A percentile compares a stretch with the other conserved stretches of the same genome.
phyloP scores from a whole-genome alignment of 768 basidiomycete genomes.

The Boletus coccyginus region DNA sequence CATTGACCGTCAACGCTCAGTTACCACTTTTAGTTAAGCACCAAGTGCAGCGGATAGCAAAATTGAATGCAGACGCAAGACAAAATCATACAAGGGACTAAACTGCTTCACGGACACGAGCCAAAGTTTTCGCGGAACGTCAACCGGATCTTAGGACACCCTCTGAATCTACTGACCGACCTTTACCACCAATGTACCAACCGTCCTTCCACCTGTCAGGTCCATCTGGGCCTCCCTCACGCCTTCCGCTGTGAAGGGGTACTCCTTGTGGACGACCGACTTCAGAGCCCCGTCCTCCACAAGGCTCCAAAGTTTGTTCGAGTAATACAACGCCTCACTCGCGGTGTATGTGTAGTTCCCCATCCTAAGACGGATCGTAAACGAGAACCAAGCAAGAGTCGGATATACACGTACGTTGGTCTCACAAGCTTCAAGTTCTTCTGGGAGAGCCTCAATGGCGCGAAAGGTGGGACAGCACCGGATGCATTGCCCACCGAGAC shows the following conservation, averaged over 20 bases:
- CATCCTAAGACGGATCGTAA: conserved; percentile 44
- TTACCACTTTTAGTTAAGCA: not conserved
- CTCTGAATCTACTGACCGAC: conserved; percentile 33
- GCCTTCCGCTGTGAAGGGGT: conserved; percentile 81
- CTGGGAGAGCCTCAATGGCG: conserved; percentile 65
- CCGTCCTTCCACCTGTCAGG: conserved; percentile 71
- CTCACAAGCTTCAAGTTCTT: conserved; percentile 82
- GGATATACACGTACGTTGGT: conserved; percentile 53
- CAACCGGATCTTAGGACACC: not conserved
- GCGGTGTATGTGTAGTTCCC: conserved; percentile 69
- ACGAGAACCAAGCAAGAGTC: not conserved
- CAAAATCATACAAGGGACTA: conserved; percentile 2
- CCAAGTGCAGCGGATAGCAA: not conserved
- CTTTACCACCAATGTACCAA: conserved; percentile 85
- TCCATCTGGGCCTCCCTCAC: conserved; percentile 75
- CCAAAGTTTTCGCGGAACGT: not conserved
- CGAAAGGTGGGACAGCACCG: conserved; percentile 74
- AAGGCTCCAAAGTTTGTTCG: conserved; percentile 58
- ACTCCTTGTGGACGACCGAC: conserved; percentile 70
- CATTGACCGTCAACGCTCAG: not conserved
- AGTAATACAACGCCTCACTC: conserved; percentile 70
- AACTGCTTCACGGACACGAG: not conserved
- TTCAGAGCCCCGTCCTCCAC: conserved; percentile 59
- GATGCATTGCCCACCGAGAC: conserved; percentile 93
- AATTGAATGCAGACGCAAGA: not conserved